phyloP scores from a whole-genome alignment of 768 basidiomycete species.

The Lentinula sp. region DNA sequence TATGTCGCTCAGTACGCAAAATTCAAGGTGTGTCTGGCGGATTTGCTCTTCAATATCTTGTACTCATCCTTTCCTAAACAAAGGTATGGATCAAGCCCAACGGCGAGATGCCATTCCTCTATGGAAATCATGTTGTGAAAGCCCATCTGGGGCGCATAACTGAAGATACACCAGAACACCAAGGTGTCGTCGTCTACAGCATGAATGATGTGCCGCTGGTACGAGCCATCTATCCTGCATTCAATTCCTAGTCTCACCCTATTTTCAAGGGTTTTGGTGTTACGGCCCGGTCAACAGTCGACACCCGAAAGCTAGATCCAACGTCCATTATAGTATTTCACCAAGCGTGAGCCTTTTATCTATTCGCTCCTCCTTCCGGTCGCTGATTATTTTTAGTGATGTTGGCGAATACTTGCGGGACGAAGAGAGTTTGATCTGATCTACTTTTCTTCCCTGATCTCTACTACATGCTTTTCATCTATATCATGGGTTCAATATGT shows the following conservation, averaged over 20 bases:
- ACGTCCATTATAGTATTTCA: slow-evolving; percentile 98
- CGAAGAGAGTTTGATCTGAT: slow-evolving; percentile 50
- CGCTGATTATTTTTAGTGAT: slow-evolving; percentile 49
- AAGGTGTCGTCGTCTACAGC: slow-evolving; percentile 93
- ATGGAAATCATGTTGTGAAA: slow-evolving; percentile 97
- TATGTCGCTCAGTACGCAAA: slow-evolving; percentile 95
- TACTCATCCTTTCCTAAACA: not conserved
- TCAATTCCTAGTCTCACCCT: not conserved
- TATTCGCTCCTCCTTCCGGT: not conserved
- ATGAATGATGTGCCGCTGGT: slow-evolving; percentile 95
- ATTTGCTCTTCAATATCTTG: not conserved
- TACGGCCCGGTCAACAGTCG: slow-evolving; percentile 90
- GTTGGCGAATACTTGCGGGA: slow-evolving; percentile 98
- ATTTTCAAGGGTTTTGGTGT: slow-evolving; percentile 86
- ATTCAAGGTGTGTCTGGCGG: slow-evolving; percentile 67
- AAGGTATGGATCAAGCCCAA: slow-evolving; percentile 99
- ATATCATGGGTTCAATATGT: not conserved
- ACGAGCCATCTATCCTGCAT: slow-evolving; percentile 17
- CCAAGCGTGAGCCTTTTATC: slow-evolving; percentile 66
- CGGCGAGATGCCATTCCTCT: slow-evolving; percentile 98
- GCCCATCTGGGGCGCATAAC: slow-evolving; percentile 98
- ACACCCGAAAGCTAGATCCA: slow-evolving; percentile 95
- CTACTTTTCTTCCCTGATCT: slow-evolving; percentile 35
- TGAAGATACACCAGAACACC: slow-evolving; percentile 98
- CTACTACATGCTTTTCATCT: slow-evolving; percentile 17